A percentile compares a stretch with the other conserved stretches of the same genome.
phyloP scores from a whole-genome alignment of 2,329 filamentous ascomycete species.

The Penicillium sp. region DNA sequence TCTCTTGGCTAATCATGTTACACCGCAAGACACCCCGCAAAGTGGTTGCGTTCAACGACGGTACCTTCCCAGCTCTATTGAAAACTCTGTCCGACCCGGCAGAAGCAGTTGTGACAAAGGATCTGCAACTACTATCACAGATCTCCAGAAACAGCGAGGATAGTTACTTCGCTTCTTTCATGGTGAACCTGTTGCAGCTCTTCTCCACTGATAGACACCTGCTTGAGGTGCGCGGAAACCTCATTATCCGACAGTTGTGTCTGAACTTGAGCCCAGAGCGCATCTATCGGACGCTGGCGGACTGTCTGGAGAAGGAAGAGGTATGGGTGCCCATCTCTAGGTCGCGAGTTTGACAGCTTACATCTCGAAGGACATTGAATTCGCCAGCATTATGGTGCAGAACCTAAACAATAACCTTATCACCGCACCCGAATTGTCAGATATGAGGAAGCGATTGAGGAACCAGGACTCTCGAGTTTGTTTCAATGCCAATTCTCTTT shows the following conservation, averaged over 20 bases:
- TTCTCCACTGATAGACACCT: conserved; percentile 93
- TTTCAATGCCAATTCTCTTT: neutral
- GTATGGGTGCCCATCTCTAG: conserved; percentile 25
- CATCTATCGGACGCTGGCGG: conserved; percentile 92
- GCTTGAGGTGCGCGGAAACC: conserved; percentile 86
- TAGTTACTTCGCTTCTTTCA: conserved; percentile 96
- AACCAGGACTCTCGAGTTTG: conserved; percentile 86
- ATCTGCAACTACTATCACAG: conserved; percentile 88
- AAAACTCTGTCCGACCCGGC: conserved; percentile 96
- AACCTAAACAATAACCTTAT: conserved; percentile 99
- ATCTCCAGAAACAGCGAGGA: conserved; percentile 97
- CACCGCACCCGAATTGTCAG: conserved; percentile 88
- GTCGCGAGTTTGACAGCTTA: neutral
- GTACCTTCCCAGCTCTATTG: conserved; percentile 90
- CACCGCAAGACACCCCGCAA: conserved; percentile 93
- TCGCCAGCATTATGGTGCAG: conserved; percentile 99
- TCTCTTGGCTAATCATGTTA: conserved; percentile 97
- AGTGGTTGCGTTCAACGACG: conserved; percentile 92
- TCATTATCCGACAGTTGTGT: conserved; percentile 94
- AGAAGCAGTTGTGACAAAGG: conserved; percentile 92
- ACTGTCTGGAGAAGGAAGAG: conserved; percentile 96
- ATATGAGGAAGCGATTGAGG: conserved; percentile 82
- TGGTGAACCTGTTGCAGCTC: conserved; percentile 92
- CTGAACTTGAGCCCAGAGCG: conserved; percentile 89
- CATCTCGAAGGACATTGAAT: conserved; percentile 72